phyloP scores from a whole-genome alignment of 495 filamentous ascomycete genomes.

The Cetradonia linearis region DNA sequence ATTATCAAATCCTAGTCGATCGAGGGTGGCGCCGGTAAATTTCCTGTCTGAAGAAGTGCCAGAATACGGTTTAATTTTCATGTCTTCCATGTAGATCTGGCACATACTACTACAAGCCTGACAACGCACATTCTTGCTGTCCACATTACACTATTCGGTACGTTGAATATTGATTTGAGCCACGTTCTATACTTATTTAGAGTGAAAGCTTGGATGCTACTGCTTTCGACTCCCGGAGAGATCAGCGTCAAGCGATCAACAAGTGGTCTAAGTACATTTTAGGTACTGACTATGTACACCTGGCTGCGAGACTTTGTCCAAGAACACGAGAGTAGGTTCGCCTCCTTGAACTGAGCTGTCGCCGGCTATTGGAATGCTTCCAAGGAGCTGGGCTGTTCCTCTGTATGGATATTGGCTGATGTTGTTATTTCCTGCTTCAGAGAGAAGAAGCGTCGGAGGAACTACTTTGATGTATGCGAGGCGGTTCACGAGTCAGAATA shows the following conservation, averaged over 20 bases:
- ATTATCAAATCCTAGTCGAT: constrained; percentile 77
- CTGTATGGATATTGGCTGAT: constrained; percentile 3
- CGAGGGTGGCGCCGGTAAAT: constrained; percentile 79
- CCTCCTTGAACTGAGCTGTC: neutral
- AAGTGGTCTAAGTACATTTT: constrained; percentile 81
- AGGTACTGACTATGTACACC: constrained; percentile 65
- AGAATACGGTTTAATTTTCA: constrained; percentile 22
- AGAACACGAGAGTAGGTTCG: constrained; percentile 57
- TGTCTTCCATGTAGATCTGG: constrained; percentile 46
- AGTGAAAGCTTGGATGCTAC: constrained; percentile 53
- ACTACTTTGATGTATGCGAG: constrained; percentile 61
- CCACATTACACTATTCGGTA: constrained; percentile 90
- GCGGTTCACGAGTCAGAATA: constrained; percentile 66
- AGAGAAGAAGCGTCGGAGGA: constrained; percentile 62
- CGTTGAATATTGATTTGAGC: constrained; percentile 4
- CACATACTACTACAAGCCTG: constrained; percentile 84
- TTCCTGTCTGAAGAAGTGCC: neutral
- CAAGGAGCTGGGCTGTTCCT: neutral
- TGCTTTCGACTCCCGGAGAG: constrained; percentile 59
- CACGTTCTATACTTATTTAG: constrained; percentile 14
- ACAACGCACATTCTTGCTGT: constrained; percentile 74
- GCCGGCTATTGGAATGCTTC: neutral
- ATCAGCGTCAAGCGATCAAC: constrained; percentile 81
- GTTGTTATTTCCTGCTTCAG: constrained; percentile 29
- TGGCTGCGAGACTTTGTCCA: constrained; percentile 63